Percentiles rank a stretch among this genome's conserved stretches.
phyloP scores from a whole-genome alignment of 2,329 filamentous ascomycete genomes.

The Didymella pinodella region DNA sequence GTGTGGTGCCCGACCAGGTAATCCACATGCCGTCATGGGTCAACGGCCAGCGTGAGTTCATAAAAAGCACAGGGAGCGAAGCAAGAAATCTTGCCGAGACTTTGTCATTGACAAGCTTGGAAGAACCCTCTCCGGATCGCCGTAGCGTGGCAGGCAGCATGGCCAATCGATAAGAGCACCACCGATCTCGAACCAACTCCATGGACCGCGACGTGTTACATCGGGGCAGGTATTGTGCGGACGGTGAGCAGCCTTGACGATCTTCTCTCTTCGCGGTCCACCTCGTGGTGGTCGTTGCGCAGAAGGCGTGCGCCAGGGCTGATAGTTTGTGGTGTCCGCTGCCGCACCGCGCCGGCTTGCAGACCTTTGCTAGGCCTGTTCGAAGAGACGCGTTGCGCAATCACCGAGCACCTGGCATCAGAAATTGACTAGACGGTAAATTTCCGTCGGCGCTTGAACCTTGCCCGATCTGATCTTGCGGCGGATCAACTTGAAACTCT shows the following conservation, averaged over 20 bases:
- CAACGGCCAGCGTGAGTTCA: slow-evolving; percentile 10
- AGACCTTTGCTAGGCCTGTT: slow-evolving; percentile 21
- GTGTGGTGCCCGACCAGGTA: slow-evolving; percentile 41
- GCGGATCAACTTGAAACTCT: slow-evolving; percentile 47
- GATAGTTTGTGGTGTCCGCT: slow-evolving; percentile 27
- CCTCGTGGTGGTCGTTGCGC: slow-evolving; percentile 27
- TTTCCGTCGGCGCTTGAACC: slow-evolving; percentile 37
- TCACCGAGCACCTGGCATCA: slow-evolving; percentile 50
- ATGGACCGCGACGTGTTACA: slow-evolving; percentile 35
- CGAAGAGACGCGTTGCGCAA: slow-evolving; percentile 47
- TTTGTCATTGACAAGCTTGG: slow-evolving; percentile 45
- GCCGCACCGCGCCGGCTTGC: slow-evolving; percentile 29
- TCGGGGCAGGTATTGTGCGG: slow-evolving; percentile 27
- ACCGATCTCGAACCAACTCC: slow-evolving; percentile 33
- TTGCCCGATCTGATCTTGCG: slow-evolving; percentile 40
- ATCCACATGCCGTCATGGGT: slow-evolving; percentile 41
- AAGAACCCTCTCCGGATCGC: slow-evolving; percentile 45
- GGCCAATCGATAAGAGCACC: slow-evolving; percentile 50
- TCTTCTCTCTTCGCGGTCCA: slow-evolving; percentile 29
- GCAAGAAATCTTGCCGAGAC: slow-evolving; percentile 41
- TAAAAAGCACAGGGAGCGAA: slow-evolving; percentile 28
- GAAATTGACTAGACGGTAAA: slow-evolving; percentile 20
- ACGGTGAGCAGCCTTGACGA: slow-evolving; percentile 26
- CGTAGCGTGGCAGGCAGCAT: slow-evolving; percentile 43
- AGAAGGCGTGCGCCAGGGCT: slow-evolving; percentile 26